Evolutionary conservation across 805 yeast species (phyloP).

Genomic region (Metschnikowia aberdeeniae): DNA sequence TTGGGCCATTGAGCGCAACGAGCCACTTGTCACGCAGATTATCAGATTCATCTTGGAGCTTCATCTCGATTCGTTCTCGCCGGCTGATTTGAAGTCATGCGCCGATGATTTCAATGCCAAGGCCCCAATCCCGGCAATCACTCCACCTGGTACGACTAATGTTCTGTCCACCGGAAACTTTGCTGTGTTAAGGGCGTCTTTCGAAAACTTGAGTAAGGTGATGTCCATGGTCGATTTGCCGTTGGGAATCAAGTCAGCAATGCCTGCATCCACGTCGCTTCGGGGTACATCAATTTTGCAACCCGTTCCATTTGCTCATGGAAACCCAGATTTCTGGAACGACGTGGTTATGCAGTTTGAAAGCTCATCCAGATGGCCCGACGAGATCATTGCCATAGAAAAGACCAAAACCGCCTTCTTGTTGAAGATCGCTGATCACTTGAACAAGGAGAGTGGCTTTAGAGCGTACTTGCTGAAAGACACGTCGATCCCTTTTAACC

Average conservation of each 20-base stretch:
- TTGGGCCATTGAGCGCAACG: conserved; percentile 59
- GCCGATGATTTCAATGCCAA: conserved; percentile 45
- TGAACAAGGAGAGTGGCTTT: conserved; percentile 52
- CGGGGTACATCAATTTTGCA: conserved; percentile 71
- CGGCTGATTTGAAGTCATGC: conserved; percentile 34
- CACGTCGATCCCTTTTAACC: conserved; percentile 59
- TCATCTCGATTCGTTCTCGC: conserved; percentile 52
- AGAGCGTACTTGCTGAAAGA: conserved; percentile 63
- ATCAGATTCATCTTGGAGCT: conserved; percentile 56
- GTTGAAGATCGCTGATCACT: conserved; percentile 51
- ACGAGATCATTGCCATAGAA: conserved; percentile 78
- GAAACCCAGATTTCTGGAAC: conserved; percentile 75
- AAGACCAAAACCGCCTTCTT: conserved; percentile 88
- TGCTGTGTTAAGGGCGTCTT: conserved; percentile 36
- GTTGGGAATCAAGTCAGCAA: conserved; percentile 61
- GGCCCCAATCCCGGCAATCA: conserved; percentile 57
- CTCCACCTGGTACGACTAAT: conserved; percentile 55
- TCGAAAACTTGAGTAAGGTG: conserved; percentile 47
- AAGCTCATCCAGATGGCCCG: conserved; percentile 92
- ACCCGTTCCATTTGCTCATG: conserved; percentile 78
- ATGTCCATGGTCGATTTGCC: conserved; percentile 55
- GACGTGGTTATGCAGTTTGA: conserved; percentile 85
- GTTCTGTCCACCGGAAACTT: conserved; percentile 27
- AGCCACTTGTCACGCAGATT: conserved; percentile 64
- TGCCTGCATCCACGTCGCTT: conserved; percentile 70